phyloP scores from a whole-genome alignment of 768 basidiomycete genomes.

The Auriscalpium microsporum region DNA sequence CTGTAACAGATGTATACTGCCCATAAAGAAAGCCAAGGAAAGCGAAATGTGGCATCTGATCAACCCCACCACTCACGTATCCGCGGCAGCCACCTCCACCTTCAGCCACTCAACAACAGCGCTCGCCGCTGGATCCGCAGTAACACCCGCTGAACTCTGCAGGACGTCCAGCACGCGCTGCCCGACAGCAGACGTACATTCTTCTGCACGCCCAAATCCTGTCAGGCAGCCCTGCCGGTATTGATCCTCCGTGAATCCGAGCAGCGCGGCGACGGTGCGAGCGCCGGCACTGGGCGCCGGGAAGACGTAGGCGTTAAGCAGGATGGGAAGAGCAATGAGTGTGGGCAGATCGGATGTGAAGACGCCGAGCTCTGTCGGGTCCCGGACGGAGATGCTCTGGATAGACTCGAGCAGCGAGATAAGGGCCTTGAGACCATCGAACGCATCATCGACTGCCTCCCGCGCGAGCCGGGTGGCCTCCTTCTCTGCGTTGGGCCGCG shows the following conservation, averaged over 20 bases:
- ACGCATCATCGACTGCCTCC: conserved; percentile 77
- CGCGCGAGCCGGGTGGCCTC: conserved; percentile 48
- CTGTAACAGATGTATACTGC: neutral
- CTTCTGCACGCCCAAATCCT: conserved; percentile 74
- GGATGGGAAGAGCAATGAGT: conserved; percentile 63
- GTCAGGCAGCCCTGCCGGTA: conserved; percentile 63
- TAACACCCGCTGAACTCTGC: conserved; percentile 11
- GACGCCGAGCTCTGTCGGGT: conserved; percentile 24
- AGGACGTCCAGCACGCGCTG: conserved; percentile 48
- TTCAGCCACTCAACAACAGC: conserved; percentile 17
- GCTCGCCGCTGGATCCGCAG: conserved; percentile 15
- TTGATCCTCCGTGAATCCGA: conserved; percentile 51
- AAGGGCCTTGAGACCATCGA: conserved; percentile 53
- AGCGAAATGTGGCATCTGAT: too few relatives aligned
- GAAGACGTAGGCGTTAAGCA: conserved; percentile 41
- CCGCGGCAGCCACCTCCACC: conserved; percentile 13
- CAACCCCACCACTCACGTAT: too few relatives aligned
- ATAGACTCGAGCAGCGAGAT: conserved; percentile 45
- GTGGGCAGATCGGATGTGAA: conserved; percentile 62
- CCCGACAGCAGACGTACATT: conserved; percentile 53
- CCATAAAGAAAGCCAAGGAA: neutral
- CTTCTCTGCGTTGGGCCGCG: conserved; percentile 47
- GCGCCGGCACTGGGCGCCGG: conserved; percentile 18
- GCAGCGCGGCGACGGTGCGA: conserved; percentile 41
- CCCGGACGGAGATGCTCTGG: conserved; percentile 7